Evolutionary conservation across 2,329 filamentous ascomycete species (phyloP).

Genomic region (Metarhizium album): DNA sequence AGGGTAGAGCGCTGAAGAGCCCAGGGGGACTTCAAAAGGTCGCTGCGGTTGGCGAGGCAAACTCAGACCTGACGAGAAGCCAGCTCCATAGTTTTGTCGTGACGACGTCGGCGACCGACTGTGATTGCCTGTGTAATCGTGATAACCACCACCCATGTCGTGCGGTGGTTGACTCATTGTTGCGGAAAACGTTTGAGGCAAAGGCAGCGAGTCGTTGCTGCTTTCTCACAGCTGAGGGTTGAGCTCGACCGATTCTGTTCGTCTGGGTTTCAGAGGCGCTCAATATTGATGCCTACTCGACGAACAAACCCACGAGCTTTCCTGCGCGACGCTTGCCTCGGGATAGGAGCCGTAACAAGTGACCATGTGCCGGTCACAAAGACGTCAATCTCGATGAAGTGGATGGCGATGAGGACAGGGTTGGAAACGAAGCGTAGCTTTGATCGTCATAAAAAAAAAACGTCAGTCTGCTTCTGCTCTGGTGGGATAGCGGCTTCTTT

Average conservation of each 20-base stretch:
- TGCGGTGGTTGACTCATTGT: conserved; percentile 38
- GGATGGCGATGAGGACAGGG: background rate
- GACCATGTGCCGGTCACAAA: background rate
- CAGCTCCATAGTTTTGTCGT: conserved; percentile 42
- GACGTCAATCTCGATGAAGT: background rate
- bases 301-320: background rate
- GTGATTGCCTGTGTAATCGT: conserved; percentile 50
- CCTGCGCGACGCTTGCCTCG: background rate
- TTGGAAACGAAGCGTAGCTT: background rate
- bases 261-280: conserved; percentile 5
- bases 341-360: background rate
- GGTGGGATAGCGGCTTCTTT: background rate
- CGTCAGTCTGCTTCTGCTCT: background rate
- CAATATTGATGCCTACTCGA: background rate
- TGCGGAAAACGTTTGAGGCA: conserved; percentile 6
- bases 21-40: conserved; percentile 64
- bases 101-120: conserved; percentile 62
- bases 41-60: conserved; percentile 50
- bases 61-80: conserved; percentile 39
- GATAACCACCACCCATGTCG: conserved; percentile 60
- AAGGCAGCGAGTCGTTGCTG: conserved; percentile 14
- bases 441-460: conserved; percentile 2
- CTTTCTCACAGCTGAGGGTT: conserved; percentile 14
- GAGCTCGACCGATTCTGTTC: conserved; percentile 5
- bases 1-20: conserved; percentile 54